Evolutionary conservation across 495 filamentous ascomycete genomes (phyloP).

Genomic region (Tuber calosporum): DNA sequence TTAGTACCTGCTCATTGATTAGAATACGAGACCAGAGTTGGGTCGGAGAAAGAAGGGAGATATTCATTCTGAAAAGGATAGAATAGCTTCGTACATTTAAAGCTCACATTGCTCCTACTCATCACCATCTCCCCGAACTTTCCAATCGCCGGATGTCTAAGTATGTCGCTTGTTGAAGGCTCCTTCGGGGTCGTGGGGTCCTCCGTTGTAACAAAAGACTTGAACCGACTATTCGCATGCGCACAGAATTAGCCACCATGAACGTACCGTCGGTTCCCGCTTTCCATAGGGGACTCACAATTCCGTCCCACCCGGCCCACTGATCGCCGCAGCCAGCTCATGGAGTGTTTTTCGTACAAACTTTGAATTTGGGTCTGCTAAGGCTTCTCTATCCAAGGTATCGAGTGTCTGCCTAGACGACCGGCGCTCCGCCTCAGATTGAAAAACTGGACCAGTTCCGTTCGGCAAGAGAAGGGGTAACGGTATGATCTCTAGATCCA

Average conservation of each 20-base stretch:
- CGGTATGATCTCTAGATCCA: slow-evolving; percentile 57
- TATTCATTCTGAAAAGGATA: slow-evolving; percentile 20
- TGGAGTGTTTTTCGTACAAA: slow-evolving; percentile 34
- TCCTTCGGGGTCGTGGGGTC: background rate
- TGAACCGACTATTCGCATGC: slow-evolving; percentile 31
- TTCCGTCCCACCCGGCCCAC: slow-evolving; percentile 43
- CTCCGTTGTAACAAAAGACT: slow-evolving; percentile 14
- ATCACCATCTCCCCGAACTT: slow-evolving; percentile 42
- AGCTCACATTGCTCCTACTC: slow-evolving; percentile 35
- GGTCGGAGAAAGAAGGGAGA: background rate
- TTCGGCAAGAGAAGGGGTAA: slow-evolving; percentile 55
- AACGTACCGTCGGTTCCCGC: slow-evolving; percentile 11
- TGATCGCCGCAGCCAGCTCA: slow-evolving; percentile 40
- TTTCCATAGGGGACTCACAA: slow-evolving; percentile 29
- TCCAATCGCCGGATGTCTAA: slow-evolving; percentile 32
- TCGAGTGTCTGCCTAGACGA: slow-evolving; percentile 46
- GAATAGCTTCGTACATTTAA: slow-evolving; percentile 34
- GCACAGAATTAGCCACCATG: slow-evolving; percentile 3
- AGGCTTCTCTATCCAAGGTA: slow-evolving; percentile 51
- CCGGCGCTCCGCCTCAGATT: slow-evolving; percentile 43
- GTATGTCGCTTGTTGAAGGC: slow-evolving; percentile 28
- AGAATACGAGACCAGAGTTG: background rate
- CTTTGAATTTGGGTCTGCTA: slow-evolving; percentile 27
- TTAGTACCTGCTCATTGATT: slow-evolving; percentile 18
- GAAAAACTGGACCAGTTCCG: slow-evolving; percentile 40